Percentiles rank a stretch among this genome's conserved stretches.
Conservation (phyloP, 345 rosid genomes). For the Aethionema arabicum region DNA sequence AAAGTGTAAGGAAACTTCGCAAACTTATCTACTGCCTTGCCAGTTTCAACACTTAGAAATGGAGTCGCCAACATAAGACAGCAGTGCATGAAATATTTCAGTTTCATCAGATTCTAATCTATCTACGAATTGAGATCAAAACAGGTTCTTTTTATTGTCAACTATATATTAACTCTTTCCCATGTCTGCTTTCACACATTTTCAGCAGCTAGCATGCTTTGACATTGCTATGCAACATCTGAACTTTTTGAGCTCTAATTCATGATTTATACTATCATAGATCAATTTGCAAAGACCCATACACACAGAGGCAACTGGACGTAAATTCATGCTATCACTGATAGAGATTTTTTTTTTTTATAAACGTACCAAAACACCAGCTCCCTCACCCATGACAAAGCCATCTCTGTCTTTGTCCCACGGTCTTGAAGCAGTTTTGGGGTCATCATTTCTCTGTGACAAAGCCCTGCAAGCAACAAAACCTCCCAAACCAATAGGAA, state of each 20-base stretch:
- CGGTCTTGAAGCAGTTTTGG: constrained; percentile 96
- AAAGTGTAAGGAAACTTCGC: neutral
- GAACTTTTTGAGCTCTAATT: neutral
- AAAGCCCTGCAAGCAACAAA: constrained; percentile 97
- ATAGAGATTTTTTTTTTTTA: no score
- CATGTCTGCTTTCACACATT: no score
- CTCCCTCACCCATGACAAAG: constrained; percentile 98
- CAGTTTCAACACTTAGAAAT: neutral
- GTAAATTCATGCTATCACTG: neutral
- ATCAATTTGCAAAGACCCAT: neutral
- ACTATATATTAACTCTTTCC: no score
- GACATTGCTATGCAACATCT: neutral
- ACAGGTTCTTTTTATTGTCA: neutral
- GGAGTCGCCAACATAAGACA: neutral
- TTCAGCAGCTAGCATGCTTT: neutral
- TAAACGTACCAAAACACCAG: constrained; percentile 96
- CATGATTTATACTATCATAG: neutral
- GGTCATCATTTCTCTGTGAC: constrained; percentile 98
- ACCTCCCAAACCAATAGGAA: constrained; percentile 97
- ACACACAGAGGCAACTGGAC: neutral
- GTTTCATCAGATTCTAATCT: neutral
- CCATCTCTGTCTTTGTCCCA: constrained; percentile 97
- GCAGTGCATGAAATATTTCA: neutral
- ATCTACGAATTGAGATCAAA: constrained; percentile 1
- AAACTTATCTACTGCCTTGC: neutral